Percentiles rank a stretch among this genome's conserved stretches.
These are phyloP conservation scores for Ramularia collo-cygni DNA, from an alignment of 2,329 filamentous ascomycete genomes.

Conservation along the genomic window DNA sequence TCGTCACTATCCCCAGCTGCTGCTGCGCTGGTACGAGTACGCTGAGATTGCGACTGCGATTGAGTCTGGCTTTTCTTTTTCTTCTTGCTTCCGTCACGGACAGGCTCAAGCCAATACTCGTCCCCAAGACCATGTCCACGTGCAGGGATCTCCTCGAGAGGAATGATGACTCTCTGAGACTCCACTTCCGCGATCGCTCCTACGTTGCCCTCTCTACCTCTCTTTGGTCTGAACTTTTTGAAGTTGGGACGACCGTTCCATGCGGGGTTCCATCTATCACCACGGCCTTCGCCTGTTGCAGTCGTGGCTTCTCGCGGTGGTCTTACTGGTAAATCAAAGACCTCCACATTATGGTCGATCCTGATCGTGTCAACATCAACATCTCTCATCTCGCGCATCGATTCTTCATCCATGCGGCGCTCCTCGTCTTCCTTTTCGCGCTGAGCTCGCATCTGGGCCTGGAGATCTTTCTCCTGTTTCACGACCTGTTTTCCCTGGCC, in stretches of 20 bases:
- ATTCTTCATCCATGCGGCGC: slow-evolving; percentile 59
- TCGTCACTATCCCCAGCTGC: slow-evolving; percentile 15
- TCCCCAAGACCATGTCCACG: slow-evolving; percentile 70
- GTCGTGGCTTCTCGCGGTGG: slow-evolving; percentile 24
- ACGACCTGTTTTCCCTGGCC: slow-evolving; percentile 37
- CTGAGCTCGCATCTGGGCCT: slow-evolving; percentile 54
- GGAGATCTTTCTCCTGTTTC: slow-evolving; percentile 60
- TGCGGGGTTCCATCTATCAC: slow-evolving; percentile 69
- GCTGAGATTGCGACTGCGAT: slow-evolving; percentile 12
- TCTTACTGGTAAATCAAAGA: slow-evolving; percentile 57
- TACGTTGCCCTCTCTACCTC: slow-evolving; percentile 34
- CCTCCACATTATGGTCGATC: slow-evolving; percentile 62
- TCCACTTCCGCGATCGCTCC: slow-evolving; percentile 25
- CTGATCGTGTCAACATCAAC: slow-evolving; percentile 67
- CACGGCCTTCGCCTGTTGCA: slow-evolving; percentile 33
- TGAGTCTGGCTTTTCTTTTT: slow-evolving; percentile 18
- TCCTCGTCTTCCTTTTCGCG: slow-evolving; percentile 48
- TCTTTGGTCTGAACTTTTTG: slow-evolving; percentile 65
- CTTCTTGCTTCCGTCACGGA: slow-evolving; percentile 12
- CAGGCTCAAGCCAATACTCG: slow-evolving; percentile 62
- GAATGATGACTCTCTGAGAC: slow-evolving; percentile 57
- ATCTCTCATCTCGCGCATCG: slow-evolving; percentile 49
- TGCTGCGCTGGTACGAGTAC: slow-evolving; percentile 2
- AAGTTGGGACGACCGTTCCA: slow-evolving; percentile 98
- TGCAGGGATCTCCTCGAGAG: slow-evolving; percentile 62